A percentile compares a stretch with the other conserved stretches of the same genome.
phyloP scores from a whole-genome alignment of 345 rosid species.

The Eutrema japonicum region DNA sequence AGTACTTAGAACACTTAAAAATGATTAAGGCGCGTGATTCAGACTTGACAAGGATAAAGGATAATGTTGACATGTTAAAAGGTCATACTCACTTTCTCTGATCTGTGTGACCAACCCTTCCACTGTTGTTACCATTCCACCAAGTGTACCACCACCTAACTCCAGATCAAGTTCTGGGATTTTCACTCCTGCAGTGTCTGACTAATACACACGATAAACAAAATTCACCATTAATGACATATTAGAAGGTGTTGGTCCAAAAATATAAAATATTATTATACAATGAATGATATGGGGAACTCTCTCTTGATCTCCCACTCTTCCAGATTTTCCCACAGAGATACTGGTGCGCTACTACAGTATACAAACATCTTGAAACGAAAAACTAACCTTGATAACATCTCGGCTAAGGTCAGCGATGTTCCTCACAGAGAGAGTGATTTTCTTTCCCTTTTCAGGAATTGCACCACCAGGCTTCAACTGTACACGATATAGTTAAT shows the following conservation, averaged over 20 bases:
- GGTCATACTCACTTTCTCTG: constrained; percentile 77
- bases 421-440: constrained; percentile 61
- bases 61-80: constrained; percentile 26
- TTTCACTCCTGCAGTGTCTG: constrained; percentile 81
- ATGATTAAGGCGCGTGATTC: background rate
- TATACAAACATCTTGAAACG: background rate
- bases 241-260: background rate
- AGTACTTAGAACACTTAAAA: background rate
- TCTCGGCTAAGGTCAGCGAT: constrained; percentile 80
- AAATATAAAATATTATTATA: background rate
- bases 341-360: background rate
- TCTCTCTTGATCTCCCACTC: background rate
- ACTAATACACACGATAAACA: constrained; percentile 51
- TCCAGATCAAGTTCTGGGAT: constrained; percentile 92
- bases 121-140: constrained; percentile 91
- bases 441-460: constrained; percentile 85
- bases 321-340: background rate
- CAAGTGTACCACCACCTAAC: constrained; percentile 85
- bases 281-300: background rate
- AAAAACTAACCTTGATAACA: constrained; percentile 76
- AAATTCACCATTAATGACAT: background rate
- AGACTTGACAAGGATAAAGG: constrained; percentile 9
- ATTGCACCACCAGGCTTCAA: constrained; percentile 87
- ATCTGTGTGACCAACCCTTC: constrained; percentile 91
- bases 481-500: constrained; percentile 50